phyloP scores from a whole-genome alignment of 768 basidiomycete species.

The Tylopilus plumbeoviolaceoides region DNA sequence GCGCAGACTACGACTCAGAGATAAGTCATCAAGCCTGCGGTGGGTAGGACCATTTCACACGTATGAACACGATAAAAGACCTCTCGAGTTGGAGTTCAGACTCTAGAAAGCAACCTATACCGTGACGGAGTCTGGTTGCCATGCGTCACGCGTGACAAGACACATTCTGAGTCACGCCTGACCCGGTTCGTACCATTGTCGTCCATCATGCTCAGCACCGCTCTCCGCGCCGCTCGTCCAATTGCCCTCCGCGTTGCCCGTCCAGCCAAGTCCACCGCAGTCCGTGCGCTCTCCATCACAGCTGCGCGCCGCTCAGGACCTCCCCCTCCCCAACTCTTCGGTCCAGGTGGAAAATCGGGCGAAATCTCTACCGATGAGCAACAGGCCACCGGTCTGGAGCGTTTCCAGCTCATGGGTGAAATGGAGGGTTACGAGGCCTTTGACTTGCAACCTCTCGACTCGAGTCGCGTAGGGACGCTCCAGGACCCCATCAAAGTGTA shows the following conservation, averaged over 20 bases:
- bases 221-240: slow-evolving; percentile 26
- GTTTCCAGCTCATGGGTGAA: slow-evolving; percentile 87
- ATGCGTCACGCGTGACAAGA: slow-evolving; percentile 23
- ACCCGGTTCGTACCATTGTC: slow-evolving; percentile 26
- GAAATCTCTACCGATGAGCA: slow-evolving; percentile 79
- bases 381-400: slow-evolving; percentile 95
- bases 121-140: too few relatives aligned
- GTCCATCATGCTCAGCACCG: slow-evolving; percentile 25
- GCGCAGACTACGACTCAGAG: too few relatives aligned
- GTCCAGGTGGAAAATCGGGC: slow-evolving; percentile 67
- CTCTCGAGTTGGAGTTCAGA: too few relatives aligned
- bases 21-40: too few relatives aligned
- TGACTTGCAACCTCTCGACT: slow-evolving; percentile 79
- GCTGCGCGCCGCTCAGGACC: slow-evolving; percentile 46
- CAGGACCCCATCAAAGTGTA: slow-evolving; percentile 83
- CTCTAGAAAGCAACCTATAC: too few relatives aligned
- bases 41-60: too few relatives aligned
- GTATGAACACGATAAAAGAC: too few relatives aligned
- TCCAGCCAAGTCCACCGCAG: slow-evolving; percentile 22
- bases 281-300: slow-evolving; percentile 60
- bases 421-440: slow-evolving; percentile 87
- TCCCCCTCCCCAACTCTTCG: slow-evolving; percentile 63
- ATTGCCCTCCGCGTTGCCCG: slow-evolving; percentile 19
- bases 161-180: slow-evolving; percentile 23
- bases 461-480: slow-evolving; percentile 84